These are phyloP conservation scores for Chlorella vulgaris DNA, from an alignment of 139 green algal genomes.

Conservation along the genomic window DNA sequence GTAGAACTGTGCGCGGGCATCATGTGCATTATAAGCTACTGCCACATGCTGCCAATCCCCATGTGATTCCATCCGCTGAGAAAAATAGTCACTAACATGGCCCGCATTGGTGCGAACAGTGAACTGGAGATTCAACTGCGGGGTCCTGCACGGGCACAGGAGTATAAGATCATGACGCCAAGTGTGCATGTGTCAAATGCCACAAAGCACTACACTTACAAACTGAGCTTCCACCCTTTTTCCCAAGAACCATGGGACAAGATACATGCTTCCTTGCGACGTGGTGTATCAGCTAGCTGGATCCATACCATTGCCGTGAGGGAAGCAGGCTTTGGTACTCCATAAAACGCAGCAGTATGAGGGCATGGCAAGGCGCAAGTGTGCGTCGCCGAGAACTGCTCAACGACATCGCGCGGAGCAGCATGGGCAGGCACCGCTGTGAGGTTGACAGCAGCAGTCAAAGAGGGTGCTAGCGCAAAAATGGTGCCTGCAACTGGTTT, in stretches of 20 bases:
- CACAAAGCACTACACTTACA: background rate
- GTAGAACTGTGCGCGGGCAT: constrained; percentile 6
- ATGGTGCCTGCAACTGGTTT: background rate
- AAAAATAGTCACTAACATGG: constrained; percentile 6
- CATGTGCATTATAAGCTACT: background rate
- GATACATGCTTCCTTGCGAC: constrained; percentile 17
- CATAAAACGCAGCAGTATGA: background rate
- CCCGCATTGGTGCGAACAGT: background rate
- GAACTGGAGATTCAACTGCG: constrained; percentile 21
- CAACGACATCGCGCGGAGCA: background rate
- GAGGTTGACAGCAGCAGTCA: background rate
- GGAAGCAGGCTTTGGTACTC: background rate
- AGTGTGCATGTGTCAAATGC: background rate
- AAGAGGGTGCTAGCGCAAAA: background rate
- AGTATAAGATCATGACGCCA: too few species aligned
- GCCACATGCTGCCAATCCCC: constrained; percentile 18
- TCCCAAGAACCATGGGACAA: constrained; percentile 16
- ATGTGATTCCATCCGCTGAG: background rate
- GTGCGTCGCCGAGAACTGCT: background rate
- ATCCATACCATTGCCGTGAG: constrained; percentile 19
- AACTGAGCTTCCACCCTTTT: constrained; percentile 23
- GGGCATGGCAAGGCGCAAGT: background rate
- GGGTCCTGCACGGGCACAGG: background rate
- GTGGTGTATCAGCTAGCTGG: background rate
- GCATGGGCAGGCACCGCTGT: background rate